Percentiles rank a stretch among this genome's conserved stretches.
phyloP scores from a whole-genome alignment of 257 asterid species.

The Apocynum venetum region DNA sequence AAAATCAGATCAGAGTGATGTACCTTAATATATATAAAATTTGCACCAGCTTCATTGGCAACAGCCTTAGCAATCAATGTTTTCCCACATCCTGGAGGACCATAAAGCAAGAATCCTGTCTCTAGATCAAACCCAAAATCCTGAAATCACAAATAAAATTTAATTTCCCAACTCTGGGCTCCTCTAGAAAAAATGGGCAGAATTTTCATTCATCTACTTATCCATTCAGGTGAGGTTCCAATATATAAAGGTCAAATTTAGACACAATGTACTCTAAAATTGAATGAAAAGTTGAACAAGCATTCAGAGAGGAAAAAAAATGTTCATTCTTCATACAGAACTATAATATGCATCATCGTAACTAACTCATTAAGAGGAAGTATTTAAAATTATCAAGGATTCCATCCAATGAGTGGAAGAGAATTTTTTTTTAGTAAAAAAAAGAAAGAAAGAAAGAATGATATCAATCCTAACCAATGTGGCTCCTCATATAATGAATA shows the following conservation, averaged over 20 bases:
- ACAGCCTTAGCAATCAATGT: conserved; percentile 95
- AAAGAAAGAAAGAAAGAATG: not conserved
- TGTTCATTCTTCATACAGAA: not conserved
- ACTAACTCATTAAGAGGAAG: not conserved
- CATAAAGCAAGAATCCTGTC: conserved; percentile 86
- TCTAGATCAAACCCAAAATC: conserved; percentile 54
- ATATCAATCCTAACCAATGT: not conserved
- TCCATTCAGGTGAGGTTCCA: not conserved
- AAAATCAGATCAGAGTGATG: conserved; percentile 13
- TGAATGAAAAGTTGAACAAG: not conserved
- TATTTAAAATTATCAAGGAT: not conserved
- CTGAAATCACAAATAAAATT: conserved; percentile 31
- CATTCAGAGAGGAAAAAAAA: not conserved
- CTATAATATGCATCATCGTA: not conserved
- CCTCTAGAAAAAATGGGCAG: not conserved
- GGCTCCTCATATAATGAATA: not conserved
- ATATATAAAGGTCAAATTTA: not conserved
- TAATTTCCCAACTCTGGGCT: not conserved
- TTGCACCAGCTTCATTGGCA: conserved; percentile 90
- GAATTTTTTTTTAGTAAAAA: not conserved
- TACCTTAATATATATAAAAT: conserved; percentile 89
- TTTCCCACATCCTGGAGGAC: conserved; percentile 99
- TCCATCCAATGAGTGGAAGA: not conserved
- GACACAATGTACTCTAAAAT: not conserved
- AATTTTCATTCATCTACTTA: not conserved